Base-by-base conservation (phyloP, 2,329 filamentous ascomycete genomes). In the Iodosphaeria phyllophila region DNA sequence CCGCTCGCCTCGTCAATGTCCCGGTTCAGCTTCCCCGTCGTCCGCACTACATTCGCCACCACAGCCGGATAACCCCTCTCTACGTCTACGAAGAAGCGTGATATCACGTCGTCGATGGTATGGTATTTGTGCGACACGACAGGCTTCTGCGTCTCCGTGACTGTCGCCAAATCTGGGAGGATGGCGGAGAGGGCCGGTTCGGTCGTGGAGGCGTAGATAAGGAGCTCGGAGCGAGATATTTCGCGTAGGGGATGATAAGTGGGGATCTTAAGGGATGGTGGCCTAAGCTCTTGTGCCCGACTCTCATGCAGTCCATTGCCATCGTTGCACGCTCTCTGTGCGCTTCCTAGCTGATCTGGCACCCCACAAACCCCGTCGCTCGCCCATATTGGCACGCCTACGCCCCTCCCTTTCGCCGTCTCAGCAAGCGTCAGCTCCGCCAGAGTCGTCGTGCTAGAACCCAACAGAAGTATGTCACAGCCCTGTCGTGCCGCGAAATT, bases 11-110 rank as follows among this genome's bases (percentile, higher is more conserved):
- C 35, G 23, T 37, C 37, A 13, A 52, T 37, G 1, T 54, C 44
- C 14, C 66, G 51, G 22, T 71, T 57, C 20, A 95, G 59, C 50
- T 91, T 92, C 25, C 71, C 74, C n/a, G 78, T 74, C 17, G 86
- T 98, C 32, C 82, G 70, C 5, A 93, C 86, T 7, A 98, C 89
- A 44, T 98, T 98, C 16, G 84, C 76, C 35, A 98, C 84, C 28
- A 95, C 82, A 28, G 78, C 80, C 3, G 84, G 79, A 41, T 91
- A 93, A 30, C 75, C 76, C 35, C 70, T 67, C 44, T 92, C 84
- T 10, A 92, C 80, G 20, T 71, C 74, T 35, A 70, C 67, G 41
- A 98, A 92, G 47, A 93, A 98, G 29, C 82, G 73, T 29, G 62
- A 55, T 74, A 95, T 84, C 27, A 98, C 64, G 36, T 84, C 75